phyloP scores from a whole-genome alignment of 331 rosid species.

The Erythrophleum ivorense region DNA sequence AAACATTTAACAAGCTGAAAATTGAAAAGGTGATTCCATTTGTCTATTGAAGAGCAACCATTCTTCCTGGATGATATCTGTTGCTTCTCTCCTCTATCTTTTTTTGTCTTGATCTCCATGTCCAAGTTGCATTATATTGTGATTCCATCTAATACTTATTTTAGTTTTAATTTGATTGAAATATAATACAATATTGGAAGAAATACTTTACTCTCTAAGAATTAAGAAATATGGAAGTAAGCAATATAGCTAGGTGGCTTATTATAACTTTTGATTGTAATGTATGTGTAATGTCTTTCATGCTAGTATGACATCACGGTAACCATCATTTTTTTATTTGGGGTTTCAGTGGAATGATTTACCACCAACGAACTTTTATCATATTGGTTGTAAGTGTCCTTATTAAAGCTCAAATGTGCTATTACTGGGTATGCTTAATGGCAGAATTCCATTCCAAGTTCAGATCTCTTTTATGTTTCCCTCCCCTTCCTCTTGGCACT shows the following conservation, averaged over 20 bases:
- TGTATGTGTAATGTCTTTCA: background rate
- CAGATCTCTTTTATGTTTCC: background rate
- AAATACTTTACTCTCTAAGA: background rate
- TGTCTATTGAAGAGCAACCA: background rate
- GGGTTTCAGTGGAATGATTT: conserved; percentile 22
- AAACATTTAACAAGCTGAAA: conserved; percentile 90
- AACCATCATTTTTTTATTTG: conserved; percentile 11
- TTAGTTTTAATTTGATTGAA: background rate
- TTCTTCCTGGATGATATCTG: background rate
- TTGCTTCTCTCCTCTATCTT: conserved; percentile 9
- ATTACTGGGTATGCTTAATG: conserved; percentile 23
- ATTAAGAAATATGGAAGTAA: conserved; percentile 3
- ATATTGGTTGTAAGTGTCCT: conserved; percentile 4
- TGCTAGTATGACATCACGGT: background rate
- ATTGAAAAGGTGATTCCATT: conserved; percentile 73
- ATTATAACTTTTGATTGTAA: conserved; percentile 6
- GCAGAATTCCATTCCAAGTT: conserved; percentile 7
- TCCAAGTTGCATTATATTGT: background rate
- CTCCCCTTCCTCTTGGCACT: background rate
- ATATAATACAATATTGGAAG: background rate
- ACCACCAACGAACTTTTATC: background rate
- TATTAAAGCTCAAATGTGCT: background rate
- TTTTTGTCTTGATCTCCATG: background rate
- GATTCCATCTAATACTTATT: background rate
- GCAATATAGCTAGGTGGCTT: conserved; percentile 4